Evolutionary conservation across 2,329 filamentous ascomycete species (phyloP).

Genomic region (Lachnellula arida): DNA sequence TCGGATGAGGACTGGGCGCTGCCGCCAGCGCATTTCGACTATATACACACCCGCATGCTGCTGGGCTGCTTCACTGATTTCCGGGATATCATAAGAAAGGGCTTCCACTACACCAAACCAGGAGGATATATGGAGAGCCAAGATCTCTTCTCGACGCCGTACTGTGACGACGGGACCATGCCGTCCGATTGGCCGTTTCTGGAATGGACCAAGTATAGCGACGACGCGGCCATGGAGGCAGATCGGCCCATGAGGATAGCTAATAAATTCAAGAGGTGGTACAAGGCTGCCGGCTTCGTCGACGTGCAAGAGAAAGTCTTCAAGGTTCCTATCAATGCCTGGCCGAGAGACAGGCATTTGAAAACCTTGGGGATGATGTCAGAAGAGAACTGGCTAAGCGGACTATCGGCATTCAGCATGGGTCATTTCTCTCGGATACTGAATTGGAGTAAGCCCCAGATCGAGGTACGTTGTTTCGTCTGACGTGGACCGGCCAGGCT

Average conservation of each 20-base stretch:
- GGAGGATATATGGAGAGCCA: conserved; percentile 45
- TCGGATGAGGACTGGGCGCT: conserved; percentile 41
- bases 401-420: conserved; percentile 25
- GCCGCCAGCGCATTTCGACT: conserved; percentile 48
- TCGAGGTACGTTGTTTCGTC: conserved; percentile 20
- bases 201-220: conserved; percentile 19
- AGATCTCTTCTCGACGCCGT: conserved; percentile 38
- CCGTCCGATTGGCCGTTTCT: conserved; percentile 21
- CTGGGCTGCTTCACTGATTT: conserved; percentile 25
- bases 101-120: conserved; percentile 34
- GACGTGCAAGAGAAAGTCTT: conserved; percentile 49
- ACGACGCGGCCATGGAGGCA: conserved; percentile 20
- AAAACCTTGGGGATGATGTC: conserved; percentile 24
- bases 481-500: not conserved
- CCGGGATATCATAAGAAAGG: conserved; percentile 17
- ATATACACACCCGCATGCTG: conserved; percentile 48
- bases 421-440: conserved; percentile 24
- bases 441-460: conserved; percentile 28
- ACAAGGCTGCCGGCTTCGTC: conserved; percentile 47
- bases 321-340: conserved; percentile 51
- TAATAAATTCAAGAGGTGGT: conserved; percentile 24
- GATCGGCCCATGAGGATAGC: conserved; percentile 22
- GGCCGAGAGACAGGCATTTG: conserved; percentile 40
- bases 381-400: conserved; percentile 26
- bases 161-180: conserved; percentile 40